phyloP scores from a whole-genome alignment of 2,329 filamentous ascomycete species.

The Sclerotinia sclerotiorum region DNA sequence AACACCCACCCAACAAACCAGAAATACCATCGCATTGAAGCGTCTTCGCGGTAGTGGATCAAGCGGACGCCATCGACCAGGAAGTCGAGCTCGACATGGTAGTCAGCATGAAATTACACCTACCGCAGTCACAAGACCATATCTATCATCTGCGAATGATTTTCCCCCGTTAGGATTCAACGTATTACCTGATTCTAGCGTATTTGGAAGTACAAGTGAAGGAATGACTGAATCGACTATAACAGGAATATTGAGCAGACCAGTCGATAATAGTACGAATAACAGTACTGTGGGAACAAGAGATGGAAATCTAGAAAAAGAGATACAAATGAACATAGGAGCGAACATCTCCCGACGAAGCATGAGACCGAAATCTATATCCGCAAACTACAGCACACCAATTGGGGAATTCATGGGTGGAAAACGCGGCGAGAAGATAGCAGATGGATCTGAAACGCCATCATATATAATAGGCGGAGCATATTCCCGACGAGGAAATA shows the following conservation, averaged over 20 bases:
- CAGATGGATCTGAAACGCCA: background rate
- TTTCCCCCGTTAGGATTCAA: background rate
- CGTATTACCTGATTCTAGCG: background rate
- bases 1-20: background rate
- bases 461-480: background rate
- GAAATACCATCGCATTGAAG: background rate
- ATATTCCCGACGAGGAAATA: constrained; percentile 2
- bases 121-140: background rate
- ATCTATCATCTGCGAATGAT: background rate
- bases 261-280: background rate
- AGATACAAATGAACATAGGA: background rate
- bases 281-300: background rate
- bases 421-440: background rate
- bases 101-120: background rate
- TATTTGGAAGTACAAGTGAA: background rate
- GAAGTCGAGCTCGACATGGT: background rate
- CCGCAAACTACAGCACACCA: background rate
- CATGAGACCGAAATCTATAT: background rate
- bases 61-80: background rate
- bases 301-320: background rate
- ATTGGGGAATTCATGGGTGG: background rate
- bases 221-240: background rate
- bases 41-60: background rate
- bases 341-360: background rate
- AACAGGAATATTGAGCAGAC: background rate